These are phyloP conservation scores for Plasmodium blacklocki DNA, from an alignment of 169 alveolate genomes.

Conservation along the genomic window DNA sequence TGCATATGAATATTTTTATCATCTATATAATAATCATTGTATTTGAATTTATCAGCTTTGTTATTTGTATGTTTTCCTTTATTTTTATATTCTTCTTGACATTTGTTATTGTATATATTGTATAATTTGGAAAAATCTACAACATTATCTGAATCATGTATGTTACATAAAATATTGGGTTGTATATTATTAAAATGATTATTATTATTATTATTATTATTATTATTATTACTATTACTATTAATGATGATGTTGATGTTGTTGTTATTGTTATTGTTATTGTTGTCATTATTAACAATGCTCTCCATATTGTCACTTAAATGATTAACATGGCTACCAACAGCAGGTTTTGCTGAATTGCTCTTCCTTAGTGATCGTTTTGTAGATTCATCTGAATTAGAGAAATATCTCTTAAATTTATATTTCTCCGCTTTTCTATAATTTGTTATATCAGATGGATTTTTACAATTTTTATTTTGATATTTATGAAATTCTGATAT, in stretches of 20 bases:
- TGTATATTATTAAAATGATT: not conserved
- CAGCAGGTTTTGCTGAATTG: not conserved
- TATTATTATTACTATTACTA: not conserved
- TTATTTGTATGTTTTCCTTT: not conserved
- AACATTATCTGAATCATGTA: not conserved
- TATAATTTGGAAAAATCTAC: not conserved
- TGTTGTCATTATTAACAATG: not conserved
- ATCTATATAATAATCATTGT: conserved; percentile 72
- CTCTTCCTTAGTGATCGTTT: not conserved
- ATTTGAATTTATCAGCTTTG: conserved; percentile 1
- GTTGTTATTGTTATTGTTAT: not conserved
- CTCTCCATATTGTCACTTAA: not conserved
- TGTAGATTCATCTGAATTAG: conserved; percentile 26
- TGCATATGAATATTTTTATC: conserved; percentile 42
- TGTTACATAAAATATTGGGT: not conserved
- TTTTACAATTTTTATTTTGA: conserved; percentile 20
- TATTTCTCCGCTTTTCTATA: conserved; percentile 37
- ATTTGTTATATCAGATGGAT: conserved; percentile 44
- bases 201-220: not conserved
- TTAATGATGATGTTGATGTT: too few relatives aligned
- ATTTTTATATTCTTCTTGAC: not conserved
- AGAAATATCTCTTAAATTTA: conserved; percentile 47
- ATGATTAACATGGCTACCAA: not conserved
- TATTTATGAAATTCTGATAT: conserved; percentile 31
- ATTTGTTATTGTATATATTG: not conserved